A percentile compares a stretch with the other conserved stretches of the same genome.
These are phyloP conservation scores for Rhynchosporium agropyri DNA, from an alignment of 2,329 filamentous ascomycete species.

Conservation along the genomic window DNA sequence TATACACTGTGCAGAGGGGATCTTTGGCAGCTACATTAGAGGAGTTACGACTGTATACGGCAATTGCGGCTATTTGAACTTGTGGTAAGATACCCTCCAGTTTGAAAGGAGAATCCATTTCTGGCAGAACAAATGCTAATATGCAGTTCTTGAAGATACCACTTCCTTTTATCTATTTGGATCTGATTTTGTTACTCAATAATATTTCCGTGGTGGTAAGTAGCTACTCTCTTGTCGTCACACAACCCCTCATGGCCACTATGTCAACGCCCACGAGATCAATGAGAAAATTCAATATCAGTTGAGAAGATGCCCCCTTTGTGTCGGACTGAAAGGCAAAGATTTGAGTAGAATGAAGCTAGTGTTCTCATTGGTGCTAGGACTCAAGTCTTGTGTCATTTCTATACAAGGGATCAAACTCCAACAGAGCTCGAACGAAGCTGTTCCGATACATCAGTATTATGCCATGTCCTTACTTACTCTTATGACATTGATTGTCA, in stretches of 20 bases:
- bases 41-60: slow-evolving; percentile 30
- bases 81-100: slow-evolving; percentile 18
- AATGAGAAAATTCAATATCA: neutral
- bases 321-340: neutral
- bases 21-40: slow-evolving; percentile 26
- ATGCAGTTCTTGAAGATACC: slow-evolving; percentile 26
- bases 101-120: slow-evolving; percentile 8
- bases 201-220: slow-evolving; percentile 32
- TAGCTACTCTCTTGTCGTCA: slow-evolving; percentile 8
- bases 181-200: slow-evolving; percentile 21
- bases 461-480: neutral
- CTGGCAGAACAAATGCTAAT: slow-evolving; percentile 28
- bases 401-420: neutral
- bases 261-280: neutral
- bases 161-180: slow-evolving; percentile 27
- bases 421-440: neutral
- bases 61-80: slow-evolving; percentile 34
- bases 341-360: neutral
- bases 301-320: too few relatives aligned
- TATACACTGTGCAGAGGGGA: slow-evolving; percentile 30
- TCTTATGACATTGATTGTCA: neutral
- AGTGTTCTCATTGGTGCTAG: neutral
- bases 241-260: neutral
- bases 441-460: neutral
- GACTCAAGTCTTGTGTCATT: neutral